Percentiles rank a stretch among this genome's conserved stretches.
phyloP scores from a whole-genome alignment of 805 yeast genomes.

The Yamadazyma sp. region DNA sequence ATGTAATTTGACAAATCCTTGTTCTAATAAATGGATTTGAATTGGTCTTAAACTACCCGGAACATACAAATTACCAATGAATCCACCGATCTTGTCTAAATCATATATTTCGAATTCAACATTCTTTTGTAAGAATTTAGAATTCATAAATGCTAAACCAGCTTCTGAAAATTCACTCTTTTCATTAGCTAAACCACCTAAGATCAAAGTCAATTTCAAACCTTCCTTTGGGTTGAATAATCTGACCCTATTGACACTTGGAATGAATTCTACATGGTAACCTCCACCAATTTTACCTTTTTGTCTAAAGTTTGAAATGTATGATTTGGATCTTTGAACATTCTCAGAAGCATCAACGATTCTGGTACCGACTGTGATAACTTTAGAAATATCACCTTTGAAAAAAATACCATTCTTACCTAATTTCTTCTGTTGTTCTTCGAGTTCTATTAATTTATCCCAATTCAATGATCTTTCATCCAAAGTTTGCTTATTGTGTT shows the following conservation, averaged over 20 bases:
- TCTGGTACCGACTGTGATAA: conserved; percentile 55
- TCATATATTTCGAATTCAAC: conserved; percentile 67
- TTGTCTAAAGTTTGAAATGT: conserved; percentile 64
- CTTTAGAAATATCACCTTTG: conserved; percentile 40
- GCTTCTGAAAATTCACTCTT: conserved; percentile 39
- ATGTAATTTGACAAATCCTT: conserved; percentile 65
- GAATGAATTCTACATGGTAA: conserved; percentile 64
- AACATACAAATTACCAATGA: conserved; percentile 66
- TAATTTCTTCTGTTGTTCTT: conserved; percentile 52
- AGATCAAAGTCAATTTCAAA: conserved; percentile 61
- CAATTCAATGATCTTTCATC: conserved; percentile 69
- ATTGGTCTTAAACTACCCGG: conserved; percentile 48
- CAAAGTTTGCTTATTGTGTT: conserved; percentile 69
- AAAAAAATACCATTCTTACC: conserved; percentile 61
- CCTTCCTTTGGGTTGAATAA: conserved; percentile 71
- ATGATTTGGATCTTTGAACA: conserved; percentile 68
- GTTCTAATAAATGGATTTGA: conserved; percentile 53
- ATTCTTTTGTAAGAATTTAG: conserved; percentile 64
- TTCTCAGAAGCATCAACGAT: conserved; percentile 79
- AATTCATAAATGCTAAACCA: conserved; percentile 53
- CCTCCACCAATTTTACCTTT: conserved; percentile 67
- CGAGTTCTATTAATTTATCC: conserved; percentile 74
- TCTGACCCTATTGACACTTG: conserved; percentile 65
- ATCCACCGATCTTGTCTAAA: conserved; percentile 76
- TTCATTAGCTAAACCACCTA: conserved; percentile 65